Evolutionary conservation across 2,329 filamentous ascomycete genomes (phyloP).

Genomic region (Calonectria crousiana): DNA sequence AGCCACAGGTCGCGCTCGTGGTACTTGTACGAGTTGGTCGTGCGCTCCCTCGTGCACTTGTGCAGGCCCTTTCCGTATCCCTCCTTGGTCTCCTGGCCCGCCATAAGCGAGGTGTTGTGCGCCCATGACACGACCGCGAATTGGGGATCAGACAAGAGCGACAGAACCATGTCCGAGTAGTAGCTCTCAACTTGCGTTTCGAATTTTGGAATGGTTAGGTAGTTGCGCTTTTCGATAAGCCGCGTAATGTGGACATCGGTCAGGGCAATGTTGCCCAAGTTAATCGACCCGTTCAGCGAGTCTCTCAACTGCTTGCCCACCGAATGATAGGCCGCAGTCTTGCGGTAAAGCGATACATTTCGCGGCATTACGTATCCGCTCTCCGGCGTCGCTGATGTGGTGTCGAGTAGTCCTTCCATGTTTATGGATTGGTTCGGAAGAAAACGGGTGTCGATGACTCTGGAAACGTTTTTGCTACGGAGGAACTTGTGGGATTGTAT

Average conservation of each 20-base stretch:
- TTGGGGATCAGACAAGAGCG: slow-evolving; percentile 39
- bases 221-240: slow-evolving; percentile 36
- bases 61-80: slow-evolving; percentile 14
- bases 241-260: slow-evolving; percentile 29
- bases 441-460: slow-evolving; percentile 35
- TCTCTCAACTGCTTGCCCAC: not conserved
- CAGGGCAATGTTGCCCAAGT: not conserved
- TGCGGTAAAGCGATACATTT: not conserved
- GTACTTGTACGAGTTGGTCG: slow-evolving; percentile 32
- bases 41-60: slow-evolving; percentile 29
- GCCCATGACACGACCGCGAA: slow-evolving; percentile 40
- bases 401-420: not conserved
- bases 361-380: too few relatives aligned
- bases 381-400: not conserved
- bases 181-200: slow-evolving; percentile 27
- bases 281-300: not conserved
- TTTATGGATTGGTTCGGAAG: not conserved
- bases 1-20: slow-evolving; percentile 30
- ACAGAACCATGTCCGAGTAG: slow-evolving; percentile 39
- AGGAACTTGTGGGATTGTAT: slow-evolving; percentile 28
- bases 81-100: not conserved
- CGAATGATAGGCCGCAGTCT: not conserved
- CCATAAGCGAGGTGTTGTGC: slow-evolving; percentile 21
- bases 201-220: slow-evolving; percentile 28
- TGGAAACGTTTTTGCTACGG: slow-evolving; percentile 31